phyloP scores from a whole-genome alignment of 495 filamentous ascomycete genomes.

The Lichenothelia convexa region DNA sequence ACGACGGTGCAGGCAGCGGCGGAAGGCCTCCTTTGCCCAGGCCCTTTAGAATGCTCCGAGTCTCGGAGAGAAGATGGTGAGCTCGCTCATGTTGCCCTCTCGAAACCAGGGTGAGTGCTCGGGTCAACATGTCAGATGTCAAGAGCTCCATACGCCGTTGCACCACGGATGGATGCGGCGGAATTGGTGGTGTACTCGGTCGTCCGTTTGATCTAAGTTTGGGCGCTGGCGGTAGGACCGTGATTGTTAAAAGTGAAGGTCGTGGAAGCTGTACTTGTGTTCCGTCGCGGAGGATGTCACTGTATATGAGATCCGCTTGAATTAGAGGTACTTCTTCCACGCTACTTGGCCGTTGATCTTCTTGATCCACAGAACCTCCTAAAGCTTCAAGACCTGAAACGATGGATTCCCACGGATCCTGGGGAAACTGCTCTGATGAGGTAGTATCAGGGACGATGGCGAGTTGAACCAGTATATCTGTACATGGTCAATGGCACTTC shows the following conservation, averaged over 20 bases:
- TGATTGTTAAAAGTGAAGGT: conserved; percentile 88
- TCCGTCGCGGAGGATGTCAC: conserved; percentile 85
- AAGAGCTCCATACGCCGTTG: conserved; percentile 95
- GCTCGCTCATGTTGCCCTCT: conserved; percentile 86
- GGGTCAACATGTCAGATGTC: conserved; percentile 93
- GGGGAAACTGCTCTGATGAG: conserved; percentile 69
- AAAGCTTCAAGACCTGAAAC: conserved; percentile 90
- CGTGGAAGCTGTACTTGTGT: conserved; percentile 72
- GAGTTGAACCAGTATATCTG: conserved; percentile 85
- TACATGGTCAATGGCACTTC: conserved; percentile 2
- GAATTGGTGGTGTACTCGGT: conserved; percentile 65
- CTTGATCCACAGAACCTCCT: conserved; percentile 73
- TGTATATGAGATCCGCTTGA: conserved; percentile 85
- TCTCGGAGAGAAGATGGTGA: conserved; percentile 79
- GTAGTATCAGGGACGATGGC: conserved; percentile 80
- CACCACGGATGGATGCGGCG: conserved; percentile 87
- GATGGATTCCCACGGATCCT: conserved; percentile 93
- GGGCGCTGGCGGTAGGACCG: conserved; percentile 70
- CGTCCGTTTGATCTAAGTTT: conserved; percentile 38
- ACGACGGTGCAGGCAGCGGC: conserved; percentile 50
- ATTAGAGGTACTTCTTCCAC: conserved; percentile 93
- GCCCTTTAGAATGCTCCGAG: conserved; percentile 85
- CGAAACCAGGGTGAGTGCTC: conserved; percentile 78
- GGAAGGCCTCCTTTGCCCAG: conserved; percentile 89
- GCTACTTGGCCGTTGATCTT: conserved; percentile 66